Evolutionary conservation across 176 grass and related monocot species (phyloP).

Genomic region (Dactylis glomerata): DNA sequence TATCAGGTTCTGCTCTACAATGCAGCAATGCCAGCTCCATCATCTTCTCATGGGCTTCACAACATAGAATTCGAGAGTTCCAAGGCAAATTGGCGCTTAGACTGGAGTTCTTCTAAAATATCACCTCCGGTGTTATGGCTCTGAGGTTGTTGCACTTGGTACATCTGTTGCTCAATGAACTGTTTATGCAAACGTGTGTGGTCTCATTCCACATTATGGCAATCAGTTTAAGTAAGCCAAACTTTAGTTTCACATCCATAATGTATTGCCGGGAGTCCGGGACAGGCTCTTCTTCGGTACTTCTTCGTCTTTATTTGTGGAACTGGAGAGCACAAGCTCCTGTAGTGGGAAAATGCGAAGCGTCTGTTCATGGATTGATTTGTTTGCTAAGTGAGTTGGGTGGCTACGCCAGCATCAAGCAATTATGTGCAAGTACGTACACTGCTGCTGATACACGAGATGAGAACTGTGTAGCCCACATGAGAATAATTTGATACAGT

Average conservation of each 20-base stretch:
- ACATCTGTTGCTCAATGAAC: neutral
- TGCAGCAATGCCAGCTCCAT: neutral
- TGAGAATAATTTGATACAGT: neutral
- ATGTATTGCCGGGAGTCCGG: too few relatives aligned
- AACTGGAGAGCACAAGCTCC: neutral
- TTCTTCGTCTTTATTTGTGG: neutral
- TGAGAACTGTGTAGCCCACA: neutral
- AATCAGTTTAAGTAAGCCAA: neutral
- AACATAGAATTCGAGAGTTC: neutral
- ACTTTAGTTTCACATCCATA: too few relatives aligned
- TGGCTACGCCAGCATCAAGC: slow-evolving; percentile 14
- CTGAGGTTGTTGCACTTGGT: neutral
- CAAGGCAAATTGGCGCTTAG: too few relatives aligned
- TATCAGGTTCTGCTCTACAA: neutral
- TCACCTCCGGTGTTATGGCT: too few relatives aligned
- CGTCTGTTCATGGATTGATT: neutral
- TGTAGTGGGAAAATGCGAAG: neutral
- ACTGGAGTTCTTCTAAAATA: too few relatives aligned
- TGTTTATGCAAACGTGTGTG: neutral
- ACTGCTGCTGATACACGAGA: neutral
- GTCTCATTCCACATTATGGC: neutral
- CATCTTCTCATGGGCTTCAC: neutral
- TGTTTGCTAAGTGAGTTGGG: neutral
- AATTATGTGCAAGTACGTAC: slow-evolving; percentile 18
- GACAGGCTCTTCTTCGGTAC: neutral